Evolutionary conservation across 1,284 basidiomycete genomes (phyloP).

Genomic region (Ganoderma boninense): DNA sequence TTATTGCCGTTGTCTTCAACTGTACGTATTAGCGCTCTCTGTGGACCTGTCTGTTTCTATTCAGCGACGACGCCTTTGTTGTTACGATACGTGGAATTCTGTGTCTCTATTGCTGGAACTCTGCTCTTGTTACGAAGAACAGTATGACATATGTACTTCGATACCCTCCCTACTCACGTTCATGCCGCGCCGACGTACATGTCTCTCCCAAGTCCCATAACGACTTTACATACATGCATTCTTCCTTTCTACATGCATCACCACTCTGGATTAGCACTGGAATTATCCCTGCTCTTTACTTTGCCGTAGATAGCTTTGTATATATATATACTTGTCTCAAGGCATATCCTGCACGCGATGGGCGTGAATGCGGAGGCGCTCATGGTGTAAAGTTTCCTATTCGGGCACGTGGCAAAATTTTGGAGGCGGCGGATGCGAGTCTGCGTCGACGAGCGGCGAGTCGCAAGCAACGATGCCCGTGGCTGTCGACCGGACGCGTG

Average conservation of each 20-base stretch:
- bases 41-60: slow-evolving; percentile 6
- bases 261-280: background rate
- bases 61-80: slow-evolving; percentile 21
- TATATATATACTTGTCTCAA: slow-evolving; percentile 28
- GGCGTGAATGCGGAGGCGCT: background rate
- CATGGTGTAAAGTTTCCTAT: slow-evolving; percentile 25
- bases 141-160: slow-evolving; percentile 29
- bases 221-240: slow-evolving; percentile 13
- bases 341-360: slow-evolving; percentile 11
- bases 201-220: slow-evolving; percentile 14
- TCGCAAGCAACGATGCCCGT: slow-evolving; percentile 38
- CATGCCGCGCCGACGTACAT: slow-evolving; percentile 23
- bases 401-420: slow-evolving; percentile 44
- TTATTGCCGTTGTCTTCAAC: slow-evolving; percentile 17
- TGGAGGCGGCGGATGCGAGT: slow-evolving; percentile 27
- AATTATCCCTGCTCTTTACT: background rate
- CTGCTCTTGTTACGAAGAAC: slow-evolving; percentile 15
- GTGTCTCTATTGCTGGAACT: slow-evolving; percentile 19
- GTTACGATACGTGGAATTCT: slow-evolving; percentile 21
- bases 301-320: slow-evolving; percentile 21
- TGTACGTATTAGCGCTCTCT: slow-evolving; percentile 16
- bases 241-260: slow-evolving; percentile 1
- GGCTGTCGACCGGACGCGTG: slow-evolving; percentile 40
- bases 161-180: slow-evolving; percentile 24
- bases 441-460: slow-evolving; percentile 20